Conservation (phyloP, 805 yeast genomes). For the Osmozyma mogii region DNA sequence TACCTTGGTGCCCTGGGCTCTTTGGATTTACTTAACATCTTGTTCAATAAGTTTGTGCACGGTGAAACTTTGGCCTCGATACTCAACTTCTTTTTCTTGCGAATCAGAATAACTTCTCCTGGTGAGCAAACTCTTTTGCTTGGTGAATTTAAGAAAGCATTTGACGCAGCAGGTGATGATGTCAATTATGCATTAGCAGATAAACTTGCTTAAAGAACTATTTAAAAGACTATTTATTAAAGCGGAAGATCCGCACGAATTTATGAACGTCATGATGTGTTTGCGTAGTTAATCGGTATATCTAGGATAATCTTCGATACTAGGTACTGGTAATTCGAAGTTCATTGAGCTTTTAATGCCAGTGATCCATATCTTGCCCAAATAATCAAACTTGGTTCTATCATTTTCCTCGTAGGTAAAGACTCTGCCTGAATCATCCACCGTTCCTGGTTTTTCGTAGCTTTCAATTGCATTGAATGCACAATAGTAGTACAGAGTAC, state of each 20-base stretch:
- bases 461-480: conserved; percentile 26
- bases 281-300: neutral
- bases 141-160: conserved; percentile 16
- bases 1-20: conserved; percentile 19
- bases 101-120: conserved; percentile 12
- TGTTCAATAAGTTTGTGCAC: conserved; percentile 20
- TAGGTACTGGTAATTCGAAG: neutral
- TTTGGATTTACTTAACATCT: conserved; percentile 16
- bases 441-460: conserved; percentile 8
- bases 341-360: conserved; percentile 11
- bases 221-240: conserved; percentile 5
- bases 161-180: conserved; percentile 16
- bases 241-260: too few species aligned
- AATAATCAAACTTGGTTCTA: conserved; percentile 16
- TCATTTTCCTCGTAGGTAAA: conserved; percentile 15
- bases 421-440: conserved; percentile 16
- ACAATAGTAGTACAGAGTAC: conserved; percentile 32
- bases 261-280: conserved; percentile 4
- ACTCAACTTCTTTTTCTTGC: conserved; percentile 26
- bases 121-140: conserved; percentile 17
- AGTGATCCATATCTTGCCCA: conserved; percentile 31
- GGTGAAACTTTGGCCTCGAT: conserved; percentile 10
- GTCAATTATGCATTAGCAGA: conserved; percentile 14
- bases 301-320: neutral
- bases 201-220: conserved; percentile 3